Base-by-base conservation (phyloP, 257 asterid species). In the Buddleja alternifolia region DNA sequence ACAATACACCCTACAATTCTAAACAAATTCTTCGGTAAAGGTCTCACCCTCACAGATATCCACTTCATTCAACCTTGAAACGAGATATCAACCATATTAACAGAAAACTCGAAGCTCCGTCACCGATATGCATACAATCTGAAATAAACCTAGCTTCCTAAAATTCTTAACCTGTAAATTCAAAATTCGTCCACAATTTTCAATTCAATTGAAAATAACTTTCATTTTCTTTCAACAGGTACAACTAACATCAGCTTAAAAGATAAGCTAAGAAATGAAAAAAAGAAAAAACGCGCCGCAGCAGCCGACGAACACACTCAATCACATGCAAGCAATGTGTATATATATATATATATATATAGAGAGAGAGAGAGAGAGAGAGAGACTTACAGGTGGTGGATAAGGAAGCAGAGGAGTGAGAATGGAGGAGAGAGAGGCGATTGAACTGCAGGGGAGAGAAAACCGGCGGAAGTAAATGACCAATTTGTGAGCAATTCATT, bases 401-500 rank as follows among this genome's bases (percentile, higher is more conserved):
- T 47, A 67, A 63, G 60, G 62, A 46, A 45, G 46, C 1, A 40
- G 80, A 23, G 62, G 80, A 72, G 55, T 15, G 60, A 37, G 48
- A 11, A 17, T 14, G 73, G 75, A 67, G 61, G 76, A 50, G 71
- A 74, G 75, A 70, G 71, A 69, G 66, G 46, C 82, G 82, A 53
- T 59, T 51, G 71, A 80, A 25, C 14, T 74, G 85, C 74, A 67
- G 76, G 47, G 85, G 82, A 45, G 66, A 60, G 41, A 63, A 64
- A 57, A 59, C 77, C 75, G 72, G 78, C 76, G 73, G 73, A 42
- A 66, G 66, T 14, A 76, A 34, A 37, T 60, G 44, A 40, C 58
- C 7, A 8, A 80, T 61, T 10, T 74, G 73, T 1, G 82, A 44
- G 71, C 71, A 81, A 52, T 61, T 80, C 82, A 81, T 80, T 42